A percentile compares a stretch with the other conserved stretches of the same genome.
phyloP scores from a whole-genome alignment of 495 filamentous ascomycete genomes.

The Xylaria acuta region DNA sequence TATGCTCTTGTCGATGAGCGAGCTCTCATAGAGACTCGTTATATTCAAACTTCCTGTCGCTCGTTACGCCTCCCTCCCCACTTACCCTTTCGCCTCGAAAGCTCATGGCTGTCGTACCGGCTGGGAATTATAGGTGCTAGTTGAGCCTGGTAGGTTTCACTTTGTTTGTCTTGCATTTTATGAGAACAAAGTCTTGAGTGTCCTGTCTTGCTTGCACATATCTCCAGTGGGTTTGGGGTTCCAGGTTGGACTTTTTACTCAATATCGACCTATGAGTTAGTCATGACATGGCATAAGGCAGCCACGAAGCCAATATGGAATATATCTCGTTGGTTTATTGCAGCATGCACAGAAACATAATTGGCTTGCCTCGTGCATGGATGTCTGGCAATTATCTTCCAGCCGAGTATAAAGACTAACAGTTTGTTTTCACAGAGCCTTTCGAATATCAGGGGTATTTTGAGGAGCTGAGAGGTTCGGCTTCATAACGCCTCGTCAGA shows the following conservation, averaged over 20 bases:
- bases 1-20: slow-evolving; percentile 14
- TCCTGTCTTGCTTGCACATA: background rate
- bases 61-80: slow-evolving; percentile 19
- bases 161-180: background rate
- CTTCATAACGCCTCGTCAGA: background rate
- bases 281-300: background rate
- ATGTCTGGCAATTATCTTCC: background rate
- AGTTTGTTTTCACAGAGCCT: background rate
- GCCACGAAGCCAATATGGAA: background rate
- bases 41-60: slow-evolving; percentile 24
- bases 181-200: background rate
- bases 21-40: slow-evolving; percentile 15
- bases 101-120: background rate
- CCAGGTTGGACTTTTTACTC: background rate
- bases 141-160: slow-evolving; percentile 6
- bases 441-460: background rate
- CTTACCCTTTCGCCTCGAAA: background rate
- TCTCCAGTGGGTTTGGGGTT: background rate
- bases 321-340: background rate
- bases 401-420: background rate
- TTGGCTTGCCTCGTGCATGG: background rate
- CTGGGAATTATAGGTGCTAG: background rate
- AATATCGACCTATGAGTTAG: background rate
- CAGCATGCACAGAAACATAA: background rate
- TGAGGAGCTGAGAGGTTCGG: background rate